A percentile compares a stretch with the other conserved stretches of the same genome.
These are phyloP conservation scores for Trichophyton simii DNA, from an alignment of 2,329 filamentous ascomycete genomes.

Conservation along the genomic window DNA sequence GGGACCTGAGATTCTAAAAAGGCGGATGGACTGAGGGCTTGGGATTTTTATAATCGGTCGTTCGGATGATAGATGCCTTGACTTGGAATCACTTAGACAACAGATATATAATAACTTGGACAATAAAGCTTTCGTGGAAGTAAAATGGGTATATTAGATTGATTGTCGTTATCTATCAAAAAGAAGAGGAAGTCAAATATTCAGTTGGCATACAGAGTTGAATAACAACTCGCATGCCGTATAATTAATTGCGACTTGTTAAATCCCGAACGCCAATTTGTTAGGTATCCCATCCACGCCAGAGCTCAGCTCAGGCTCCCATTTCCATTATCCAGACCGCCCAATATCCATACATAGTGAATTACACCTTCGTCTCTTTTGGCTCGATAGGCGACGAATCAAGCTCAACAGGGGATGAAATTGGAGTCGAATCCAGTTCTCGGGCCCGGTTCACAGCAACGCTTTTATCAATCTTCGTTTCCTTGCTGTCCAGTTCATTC, in stretches of 20 bases:
- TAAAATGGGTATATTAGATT: background rate
- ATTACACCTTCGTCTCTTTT: background rate
- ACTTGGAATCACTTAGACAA: background rate
- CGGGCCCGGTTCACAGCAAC: background rate
- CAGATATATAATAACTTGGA: no score
- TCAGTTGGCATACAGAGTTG: background rate
- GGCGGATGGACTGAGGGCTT: no score
- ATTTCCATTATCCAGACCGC: background rate
- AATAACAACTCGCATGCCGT: background rate
- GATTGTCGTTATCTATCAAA: background rate
- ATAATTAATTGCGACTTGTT: background rate
- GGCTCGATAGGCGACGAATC: background rate
- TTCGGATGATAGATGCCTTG: background rate
- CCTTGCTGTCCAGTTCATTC: background rate
- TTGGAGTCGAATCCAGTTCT: conserved; percentile 2
- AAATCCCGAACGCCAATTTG: background rate
- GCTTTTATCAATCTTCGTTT: background rate
- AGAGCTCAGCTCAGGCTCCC: background rate
- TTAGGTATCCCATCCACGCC: background rate
- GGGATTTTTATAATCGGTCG: background rate
- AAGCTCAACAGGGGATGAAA: background rate
- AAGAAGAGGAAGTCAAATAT: background rate
- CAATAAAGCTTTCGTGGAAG: background rate
- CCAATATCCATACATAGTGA: background rate
- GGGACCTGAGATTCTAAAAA: conserved; percentile 47